Percentiles rank a stretch among this genome's conserved stretches.
These are phyloP conservation scores for Microcera coccophila DNA, from an alignment of 2,329 filamentous ascomycete genomes.

Conservation along the genomic window DNA sequence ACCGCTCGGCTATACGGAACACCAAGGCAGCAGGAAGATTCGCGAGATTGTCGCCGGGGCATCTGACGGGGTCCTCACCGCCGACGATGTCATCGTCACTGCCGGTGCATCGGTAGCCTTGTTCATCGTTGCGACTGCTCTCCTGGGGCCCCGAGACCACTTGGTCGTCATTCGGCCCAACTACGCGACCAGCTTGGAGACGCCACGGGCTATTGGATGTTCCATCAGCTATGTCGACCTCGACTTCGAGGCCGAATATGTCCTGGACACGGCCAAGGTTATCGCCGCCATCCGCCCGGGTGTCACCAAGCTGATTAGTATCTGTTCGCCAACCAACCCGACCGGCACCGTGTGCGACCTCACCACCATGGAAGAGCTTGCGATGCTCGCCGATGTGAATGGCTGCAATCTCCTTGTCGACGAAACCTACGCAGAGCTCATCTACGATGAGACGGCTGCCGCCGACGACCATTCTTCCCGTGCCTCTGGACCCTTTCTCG, in stretches of 20 bases:
- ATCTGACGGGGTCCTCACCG: constrained; percentile 5
- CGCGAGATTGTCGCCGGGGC: constrained; percentile 11
- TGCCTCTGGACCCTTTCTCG: constrained; percentile 6
- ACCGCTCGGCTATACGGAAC: constrained; percentile 21
- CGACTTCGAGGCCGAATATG: constrained; percentile 15
- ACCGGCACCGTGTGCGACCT: constrained; percentile 13
- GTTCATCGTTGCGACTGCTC: constrained; percentile 19
- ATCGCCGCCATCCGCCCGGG: constrained; percentile 12
- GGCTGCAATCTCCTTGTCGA: constrained; percentile 16
- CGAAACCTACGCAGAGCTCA: constrained; percentile 21
- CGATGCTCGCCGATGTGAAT: constrained; percentile 12
- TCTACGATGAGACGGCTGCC: no score
- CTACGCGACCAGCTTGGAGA: constrained; percentile 24
- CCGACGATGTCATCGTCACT: constrained; percentile 21
- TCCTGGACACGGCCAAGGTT: constrained; percentile 10
- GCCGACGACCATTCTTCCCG: no score
- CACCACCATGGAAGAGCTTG: constrained; percentile 3
- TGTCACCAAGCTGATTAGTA: constrained; percentile 19
- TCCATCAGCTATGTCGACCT: constrained; percentile 21
- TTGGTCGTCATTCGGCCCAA: constrained; percentile 23
- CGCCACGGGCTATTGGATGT: constrained; percentile 19
- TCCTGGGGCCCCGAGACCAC: constrained; percentile 13
- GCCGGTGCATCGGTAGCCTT: constrained; percentile 18
- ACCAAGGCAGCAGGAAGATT: constrained; percentile 14
- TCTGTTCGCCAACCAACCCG: constrained; percentile 22